A percentile compares a stretch with the other conserved stretches of the same genome.
These are phyloP conservation scores for Globisporangium paroecandrum DNA, from an alignment of 352 stramenopile genomes.

Conservation along the genomic window DNA sequence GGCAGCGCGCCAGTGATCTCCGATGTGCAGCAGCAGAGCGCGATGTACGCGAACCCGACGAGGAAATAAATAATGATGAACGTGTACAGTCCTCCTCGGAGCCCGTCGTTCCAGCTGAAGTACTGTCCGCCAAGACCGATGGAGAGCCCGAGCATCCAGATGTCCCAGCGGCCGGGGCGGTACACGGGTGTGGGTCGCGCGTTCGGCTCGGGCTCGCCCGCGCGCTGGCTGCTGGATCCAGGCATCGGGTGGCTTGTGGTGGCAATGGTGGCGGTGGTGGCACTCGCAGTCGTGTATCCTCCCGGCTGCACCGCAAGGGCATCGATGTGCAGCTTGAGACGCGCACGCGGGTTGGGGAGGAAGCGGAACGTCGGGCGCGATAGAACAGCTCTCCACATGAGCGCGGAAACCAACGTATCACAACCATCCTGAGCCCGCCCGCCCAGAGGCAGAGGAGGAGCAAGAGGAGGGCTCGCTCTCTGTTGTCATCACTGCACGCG, in stretches of 20 bases:
- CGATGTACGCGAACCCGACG: slow-evolving; percentile 26
- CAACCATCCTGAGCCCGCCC: not conserved
- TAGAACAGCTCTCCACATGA: slow-evolving; percentile 10
- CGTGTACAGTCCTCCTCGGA: slow-evolving; percentile 22
- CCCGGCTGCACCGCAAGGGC: not conserved
- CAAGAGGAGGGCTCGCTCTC: too few relatives aligned
- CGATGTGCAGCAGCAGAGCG: slow-evolving; percentile 26
- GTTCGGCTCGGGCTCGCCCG: slow-evolving; percentile 95
- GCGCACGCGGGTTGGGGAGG: slow-evolving; percentile 11
- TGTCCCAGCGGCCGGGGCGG: slow-evolving; percentile 85
- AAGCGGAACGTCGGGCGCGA: not conserved
- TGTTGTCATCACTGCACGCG: not conserved
- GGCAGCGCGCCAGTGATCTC: slow-evolving; percentile 31
- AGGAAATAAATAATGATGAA: slow-evolving; percentile 26
- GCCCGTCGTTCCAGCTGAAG: slow-evolving; percentile 34
- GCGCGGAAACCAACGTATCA: slow-evolving; percentile 4
- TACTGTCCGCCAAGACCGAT: slow-evolving; percentile 37
- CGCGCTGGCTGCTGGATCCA: slow-evolving; percentile 19
- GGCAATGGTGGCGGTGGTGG: not conserved
- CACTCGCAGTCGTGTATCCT: not conserved
- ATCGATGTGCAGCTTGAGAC: slow-evolving; percentile 16
- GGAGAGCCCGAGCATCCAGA: slow-evolving; percentile 31
- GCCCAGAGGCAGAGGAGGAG: not conserved
- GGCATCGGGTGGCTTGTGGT: not conserved
- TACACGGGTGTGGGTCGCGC: slow-evolving; percentile 93